A percentile compares a stretch with the other conserved stretches of the same genome.
Conservation (phyloP, 176 grass and related monocot genomes). For the Avena sativa region DNA sequence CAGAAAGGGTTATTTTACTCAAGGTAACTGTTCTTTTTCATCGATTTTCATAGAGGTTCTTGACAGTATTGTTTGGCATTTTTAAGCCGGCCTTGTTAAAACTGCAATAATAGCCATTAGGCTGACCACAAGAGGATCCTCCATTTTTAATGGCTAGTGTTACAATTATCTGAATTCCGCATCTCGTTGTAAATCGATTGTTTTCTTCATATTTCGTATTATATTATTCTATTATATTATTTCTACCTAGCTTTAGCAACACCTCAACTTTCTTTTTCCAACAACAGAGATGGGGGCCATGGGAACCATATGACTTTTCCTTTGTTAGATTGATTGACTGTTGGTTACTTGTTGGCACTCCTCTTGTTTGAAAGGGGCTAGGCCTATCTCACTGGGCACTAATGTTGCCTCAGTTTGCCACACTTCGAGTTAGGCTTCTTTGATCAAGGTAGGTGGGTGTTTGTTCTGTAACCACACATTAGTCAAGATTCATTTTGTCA, state of each 20-base stretch:
- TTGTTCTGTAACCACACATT: neutral
- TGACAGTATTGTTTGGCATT: neutral
- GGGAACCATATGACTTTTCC: neutral
- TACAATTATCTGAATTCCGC: neutral
- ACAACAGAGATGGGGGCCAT: neutral
- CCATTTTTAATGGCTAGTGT: neutral
- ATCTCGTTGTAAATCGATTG: neutral
- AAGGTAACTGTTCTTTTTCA: neutral
- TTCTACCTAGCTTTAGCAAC: neutral
- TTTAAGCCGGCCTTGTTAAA: neutral
- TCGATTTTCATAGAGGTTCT: neutral
- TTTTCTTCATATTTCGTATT: neutral
- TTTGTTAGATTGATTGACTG: neutral
- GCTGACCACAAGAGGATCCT: neutral
- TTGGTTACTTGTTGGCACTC: neutral
- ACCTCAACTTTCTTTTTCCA: neutral
- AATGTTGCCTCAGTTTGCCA: neutral
- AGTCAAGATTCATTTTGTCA: neutral
- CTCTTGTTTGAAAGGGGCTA: neutral
- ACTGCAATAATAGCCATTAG: conserved; percentile 8
- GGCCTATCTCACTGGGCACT: neutral
- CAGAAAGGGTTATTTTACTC: neutral
- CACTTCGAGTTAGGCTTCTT: neutral
- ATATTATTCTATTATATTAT: conserved; percentile 15
- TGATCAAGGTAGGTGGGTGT: neutral